These are phyloP conservation scores for Russula emetica DNA, from an alignment of 768 basidiomycete species.

Conservation along the genomic window DNA sequence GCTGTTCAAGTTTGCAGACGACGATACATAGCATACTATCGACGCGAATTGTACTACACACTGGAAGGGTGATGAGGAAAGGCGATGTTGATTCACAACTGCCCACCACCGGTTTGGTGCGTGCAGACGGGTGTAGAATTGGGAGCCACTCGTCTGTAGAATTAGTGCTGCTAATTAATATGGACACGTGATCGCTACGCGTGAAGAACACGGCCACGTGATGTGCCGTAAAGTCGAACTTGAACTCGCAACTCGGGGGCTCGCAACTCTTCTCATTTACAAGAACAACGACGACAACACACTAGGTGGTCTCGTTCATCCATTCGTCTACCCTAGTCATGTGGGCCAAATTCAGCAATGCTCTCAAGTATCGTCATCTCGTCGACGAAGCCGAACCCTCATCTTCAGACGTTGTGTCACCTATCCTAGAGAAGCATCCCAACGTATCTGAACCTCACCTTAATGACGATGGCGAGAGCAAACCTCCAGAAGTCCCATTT, in stretches of 20 bases:
- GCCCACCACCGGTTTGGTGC: too few species aligned
- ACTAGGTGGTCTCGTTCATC: slow-evolving; percentile 2
- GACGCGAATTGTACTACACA: slow-evolving; percentile 23
- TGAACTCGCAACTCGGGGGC: background rate
- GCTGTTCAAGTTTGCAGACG: slow-evolving; percentile 12
- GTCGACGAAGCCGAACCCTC: slow-evolving; percentile 17
- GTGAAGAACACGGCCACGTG: slow-evolving; percentile 22
- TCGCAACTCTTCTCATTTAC: background rate
- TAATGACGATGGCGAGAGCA: slow-evolving; percentile 16
- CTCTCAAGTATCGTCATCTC: slow-evolving; percentile 21
- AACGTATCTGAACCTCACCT: slow-evolving; percentile 17
- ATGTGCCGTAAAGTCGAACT: slow-evolving; percentile 22
- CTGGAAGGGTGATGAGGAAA: background rate
- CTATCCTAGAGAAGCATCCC: slow-evolving; percentile 20
- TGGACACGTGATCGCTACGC: slow-evolving; percentile 10
- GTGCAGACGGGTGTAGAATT: background rate
- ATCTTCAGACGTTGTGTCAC: slow-evolving; percentile 18
- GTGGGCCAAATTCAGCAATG: slow-evolving; percentile 26
- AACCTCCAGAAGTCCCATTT: slow-evolving; percentile 19
- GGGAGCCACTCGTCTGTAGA: background rate
- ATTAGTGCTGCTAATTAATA: background rate
- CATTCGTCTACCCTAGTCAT: slow-evolving; percentile 16
- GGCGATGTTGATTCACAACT: background rate
- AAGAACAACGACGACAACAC: slow-evolving; percentile 17
- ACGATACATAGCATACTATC: slow-evolving; percentile 17